These are phyloP conservation scores for Diaporthe vexans DNA, from an alignment of 2,329 filamentous ascomycete genomes.

Conservation along the genomic window DNA sequence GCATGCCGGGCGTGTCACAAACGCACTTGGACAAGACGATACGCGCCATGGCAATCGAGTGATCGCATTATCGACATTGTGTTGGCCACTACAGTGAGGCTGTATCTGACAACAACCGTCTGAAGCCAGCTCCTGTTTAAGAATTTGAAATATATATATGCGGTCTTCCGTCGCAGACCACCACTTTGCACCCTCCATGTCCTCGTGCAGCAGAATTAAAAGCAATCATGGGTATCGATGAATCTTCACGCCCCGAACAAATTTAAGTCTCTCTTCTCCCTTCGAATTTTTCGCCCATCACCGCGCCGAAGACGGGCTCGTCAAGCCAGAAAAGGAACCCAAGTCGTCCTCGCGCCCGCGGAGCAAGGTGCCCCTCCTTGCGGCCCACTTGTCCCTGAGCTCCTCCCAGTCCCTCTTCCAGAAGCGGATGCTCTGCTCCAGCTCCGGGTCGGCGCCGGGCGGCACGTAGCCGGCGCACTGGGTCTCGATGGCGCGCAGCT, in stretches of 20 bases:
- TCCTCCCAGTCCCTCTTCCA: constrained; percentile 73
- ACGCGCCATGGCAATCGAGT: no score
- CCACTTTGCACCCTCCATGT: neutral
- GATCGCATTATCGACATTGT: neutral
- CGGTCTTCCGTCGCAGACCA: neutral
- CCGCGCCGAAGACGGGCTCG: constrained; percentile 9
- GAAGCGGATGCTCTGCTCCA: constrained; percentile 69
- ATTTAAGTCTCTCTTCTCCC: neutral
- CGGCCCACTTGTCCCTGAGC: constrained; percentile 49
- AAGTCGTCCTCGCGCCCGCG: constrained; percentile 20
- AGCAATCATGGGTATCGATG: constrained; percentile 34
- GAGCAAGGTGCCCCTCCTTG: constrained; percentile 30
- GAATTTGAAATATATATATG: neutral
- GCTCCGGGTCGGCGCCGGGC: constrained; percentile 66
- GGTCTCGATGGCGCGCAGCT: constrained; percentile 73
- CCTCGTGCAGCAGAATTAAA: neutral
- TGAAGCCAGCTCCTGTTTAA: neutral
- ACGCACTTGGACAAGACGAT: neutral
- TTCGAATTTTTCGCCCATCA: neutral
- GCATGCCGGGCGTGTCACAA: neutral
- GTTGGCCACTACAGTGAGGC: neutral
- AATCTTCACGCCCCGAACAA: constrained; percentile 9
- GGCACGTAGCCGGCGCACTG: constrained; percentile 65
- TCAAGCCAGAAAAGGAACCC: constrained; percentile 29
- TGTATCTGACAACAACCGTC: neutral